phyloP scores from a whole-genome alignment of 345 rosid species.

The Euphorbia tirucalli region DNA sequence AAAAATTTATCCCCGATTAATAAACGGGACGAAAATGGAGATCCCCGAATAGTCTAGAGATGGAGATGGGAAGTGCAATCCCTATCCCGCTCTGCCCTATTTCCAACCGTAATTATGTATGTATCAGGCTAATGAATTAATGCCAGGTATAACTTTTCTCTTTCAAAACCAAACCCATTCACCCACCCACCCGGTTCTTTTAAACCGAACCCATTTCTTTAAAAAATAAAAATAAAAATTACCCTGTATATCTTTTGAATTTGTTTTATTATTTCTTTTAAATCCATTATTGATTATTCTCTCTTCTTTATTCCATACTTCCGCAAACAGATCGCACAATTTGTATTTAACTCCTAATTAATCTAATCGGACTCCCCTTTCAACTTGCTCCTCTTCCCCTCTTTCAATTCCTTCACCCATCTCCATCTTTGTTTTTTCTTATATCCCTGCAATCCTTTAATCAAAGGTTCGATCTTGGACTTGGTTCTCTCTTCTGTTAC shows the following conservation, averaged over 20 bases:
- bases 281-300: no score
- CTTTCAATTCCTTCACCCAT: not conserved
- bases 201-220: slow-evolving; percentile 1
- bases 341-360: not conserved
- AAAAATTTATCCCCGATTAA: no score
- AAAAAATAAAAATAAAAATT: no score
- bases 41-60: no score
- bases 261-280: not conserved
- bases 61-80: no score
- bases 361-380: not conserved
- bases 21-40: no score
- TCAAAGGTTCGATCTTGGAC: slow-evolving; percentile 15
- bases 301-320: not conserved
- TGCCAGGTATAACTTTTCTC: no score
- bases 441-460: not conserved
- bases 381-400: slow-evolving; percentile 1
- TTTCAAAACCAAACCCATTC: not conserved
- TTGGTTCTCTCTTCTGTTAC: not conserved
- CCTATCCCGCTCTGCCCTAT: no score
- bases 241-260: no score
- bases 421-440: no score
- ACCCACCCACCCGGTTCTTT: not conserved
- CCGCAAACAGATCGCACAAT: not conserved
- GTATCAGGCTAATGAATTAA: no score
- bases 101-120: no score